phyloP scores from a whole-genome alignment of 345 rosid species.

The Arabidopsis thaliana region DNA sequence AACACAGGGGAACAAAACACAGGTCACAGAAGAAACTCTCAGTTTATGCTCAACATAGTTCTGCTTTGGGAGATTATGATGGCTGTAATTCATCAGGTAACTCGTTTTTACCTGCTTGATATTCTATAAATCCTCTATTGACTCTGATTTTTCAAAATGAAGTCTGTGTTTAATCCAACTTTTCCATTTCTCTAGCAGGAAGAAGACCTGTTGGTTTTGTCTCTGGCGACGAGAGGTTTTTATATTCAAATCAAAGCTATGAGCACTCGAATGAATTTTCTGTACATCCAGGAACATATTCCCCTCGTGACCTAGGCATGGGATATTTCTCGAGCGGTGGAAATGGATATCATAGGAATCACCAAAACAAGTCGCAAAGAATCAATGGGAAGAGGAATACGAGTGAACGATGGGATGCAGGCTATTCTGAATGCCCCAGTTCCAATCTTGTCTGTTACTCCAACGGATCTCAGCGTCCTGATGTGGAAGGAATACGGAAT shows the following conservation, averaged over 20 bases:
- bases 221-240: constrained; percentile 68
- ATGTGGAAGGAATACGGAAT: constrained; percentile 52
- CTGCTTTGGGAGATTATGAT: constrained; percentile 54
- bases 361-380: constrained; percentile 57
- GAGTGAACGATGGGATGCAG: constrained; percentile 54
- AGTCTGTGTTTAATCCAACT: constrained; percentile 21
- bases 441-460: constrained; percentile 44
- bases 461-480: constrained; percentile 50
- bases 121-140: constrained; percentile 8
- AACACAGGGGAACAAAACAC: constrained; percentile 87
- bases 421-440: constrained; percentile 59
- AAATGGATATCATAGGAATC: constrained; percentile 59
- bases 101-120: constrained; percentile 10
- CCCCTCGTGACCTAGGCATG: constrained; percentile 52
- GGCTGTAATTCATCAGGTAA: constrained; percentile 35
- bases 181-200: constrained; percentile 54
- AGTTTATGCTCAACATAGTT: constrained; percentile 61
- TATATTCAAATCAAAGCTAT: constrained; percentile 55
- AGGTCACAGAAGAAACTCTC: constrained; percentile 77
- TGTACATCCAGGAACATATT: constrained; percentile 55
- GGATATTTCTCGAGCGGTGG: constrained; percentile 52
- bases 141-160: constrained; percentile 3
- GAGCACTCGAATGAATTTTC: constrained; percentile 66
- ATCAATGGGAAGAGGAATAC: constrained; percentile 58
- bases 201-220: constrained; percentile 73